Evolutionary conservation across 139 green algal species (phyloP).

Genomic region (Chloropicon primus): DNA sequence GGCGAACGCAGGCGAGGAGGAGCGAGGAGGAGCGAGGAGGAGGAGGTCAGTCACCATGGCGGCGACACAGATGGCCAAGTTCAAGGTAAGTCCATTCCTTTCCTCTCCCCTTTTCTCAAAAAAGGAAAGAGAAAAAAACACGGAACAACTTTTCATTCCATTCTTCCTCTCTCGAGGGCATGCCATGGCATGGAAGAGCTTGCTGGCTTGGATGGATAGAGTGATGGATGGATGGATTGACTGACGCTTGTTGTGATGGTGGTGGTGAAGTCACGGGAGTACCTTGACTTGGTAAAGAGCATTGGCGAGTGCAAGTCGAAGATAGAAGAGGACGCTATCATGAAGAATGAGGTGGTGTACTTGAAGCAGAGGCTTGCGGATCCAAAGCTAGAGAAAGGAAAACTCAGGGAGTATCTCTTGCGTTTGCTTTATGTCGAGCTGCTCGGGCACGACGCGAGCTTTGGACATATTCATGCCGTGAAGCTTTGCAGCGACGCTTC

Average conservation of each 20-base stretch:
- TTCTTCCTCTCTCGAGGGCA: too few species aligned
- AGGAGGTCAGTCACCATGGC: too few species aligned
- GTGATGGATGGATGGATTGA: too few species aligned
- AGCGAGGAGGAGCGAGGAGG: not conserved
- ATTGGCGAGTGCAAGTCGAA: constrained; percentile 67
- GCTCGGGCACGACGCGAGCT: constrained; percentile 88
- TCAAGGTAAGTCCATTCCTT: too few species aligned
- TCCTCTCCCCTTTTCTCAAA: too few species aligned
- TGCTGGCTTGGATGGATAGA: too few species aligned
- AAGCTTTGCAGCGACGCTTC: constrained; percentile 47
- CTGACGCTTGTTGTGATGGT: constrained; percentile 7
- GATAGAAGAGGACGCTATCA: constrained; percentile 65
- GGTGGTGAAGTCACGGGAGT: constrained; percentile 26
- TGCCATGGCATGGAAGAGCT: too few species aligned
- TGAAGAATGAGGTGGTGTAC: constrained; percentile 39
- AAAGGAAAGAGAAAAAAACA: too few species aligned
- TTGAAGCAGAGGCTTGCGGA: constrained; percentile 30
- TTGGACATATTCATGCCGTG: constrained; percentile 73
- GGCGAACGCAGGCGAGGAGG: not conserved
- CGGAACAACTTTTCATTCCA: too few species aligned
- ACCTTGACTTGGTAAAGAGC: constrained; percentile 37
- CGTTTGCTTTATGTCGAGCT: constrained; percentile 96
- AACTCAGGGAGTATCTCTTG: constrained; percentile 70
- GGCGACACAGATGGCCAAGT: not conserved
- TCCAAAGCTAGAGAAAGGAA: constrained; percentile 51